Evolutionary conservation across 805 yeast genomes (phyloP), one percentile per base, ranked within the genome.

Genomic region (Kazachstania bromeliacearum): DNA sequence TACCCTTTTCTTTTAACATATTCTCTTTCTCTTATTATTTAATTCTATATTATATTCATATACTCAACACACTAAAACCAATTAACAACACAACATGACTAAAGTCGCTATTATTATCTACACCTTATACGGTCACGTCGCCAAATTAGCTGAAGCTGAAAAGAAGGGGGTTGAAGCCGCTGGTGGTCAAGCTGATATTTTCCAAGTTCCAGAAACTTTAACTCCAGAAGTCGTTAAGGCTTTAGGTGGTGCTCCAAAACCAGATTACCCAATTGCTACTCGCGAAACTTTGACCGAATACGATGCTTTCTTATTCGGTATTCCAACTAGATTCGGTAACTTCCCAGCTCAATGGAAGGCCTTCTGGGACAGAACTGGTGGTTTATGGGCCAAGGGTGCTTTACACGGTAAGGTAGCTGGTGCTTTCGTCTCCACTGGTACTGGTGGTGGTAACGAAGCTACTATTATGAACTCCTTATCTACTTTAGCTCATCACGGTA

Each of bases 241-340:
- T 52, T 58, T 85, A 67, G 72, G 76, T 49, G 94, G 59, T 33
- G 76, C 84, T 29, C 67, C 73, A 37, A 75, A 76, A 57, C 76
- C 80, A 40, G 69, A 68, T 38, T 64, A 66, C 43, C 88, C 92
- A 46, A 64, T 73, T 51, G 84, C 84, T 35, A 67, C 81, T 12
- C 49, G 60, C 7, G 80, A 73, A 15, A 70, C 75, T 14, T 67
- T 85, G 46, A 55, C 62, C 3, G 63, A 68, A 44, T 81, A 78
- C 66, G 94, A 87, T 55, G 94, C 88, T 32, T 75, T 80, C 65
- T 46, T 87, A 46, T 82, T 85, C 50, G 96, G 95, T 55, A 59
- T 82, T 48, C 94, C 95, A 51, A 81, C 95, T 38, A 76, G 95
- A 63, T 85, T 64, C 57, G 96, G 95, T 62, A 73, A 70, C 58